A percentile compares a stretch with the other conserved stretches of the same genome.
phyloP scores from a whole-genome alignment of 2,329 filamentous ascomycete genomes.

The Emergomyces pasteurianus region DNA sequence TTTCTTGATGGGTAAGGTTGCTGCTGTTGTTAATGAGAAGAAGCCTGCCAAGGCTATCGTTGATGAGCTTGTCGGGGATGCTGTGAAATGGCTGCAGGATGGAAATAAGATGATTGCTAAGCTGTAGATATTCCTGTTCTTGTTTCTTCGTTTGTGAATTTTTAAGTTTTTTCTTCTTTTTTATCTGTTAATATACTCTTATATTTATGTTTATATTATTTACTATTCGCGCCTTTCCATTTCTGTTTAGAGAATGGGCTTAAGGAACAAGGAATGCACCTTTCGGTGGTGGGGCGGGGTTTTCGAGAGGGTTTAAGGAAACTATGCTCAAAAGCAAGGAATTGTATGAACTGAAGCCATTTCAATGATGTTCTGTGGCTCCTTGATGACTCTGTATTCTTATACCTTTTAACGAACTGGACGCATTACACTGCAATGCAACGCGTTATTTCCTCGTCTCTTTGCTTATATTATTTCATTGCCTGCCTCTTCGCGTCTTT shows the following conservation, averaged over 20 bases:
- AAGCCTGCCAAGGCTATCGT: constrained; percentile 85
- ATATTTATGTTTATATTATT: not conserved
- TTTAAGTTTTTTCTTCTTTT: not conserved
- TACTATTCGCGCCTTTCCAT: not conserved
- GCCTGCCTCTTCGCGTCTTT: too few species aligned
- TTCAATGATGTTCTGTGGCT: not conserved
- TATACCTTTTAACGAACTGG: too few species aligned
- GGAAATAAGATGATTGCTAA: constrained; percentile 58
- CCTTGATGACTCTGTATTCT: not conserved
- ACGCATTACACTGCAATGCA: not conserved
- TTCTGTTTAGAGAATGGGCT: not conserved
- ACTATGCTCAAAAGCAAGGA: not conserved
- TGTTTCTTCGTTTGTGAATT: not conserved
- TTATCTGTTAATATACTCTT: not conserved
- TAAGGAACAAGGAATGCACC: not conserved
- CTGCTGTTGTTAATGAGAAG: constrained; percentile 85
- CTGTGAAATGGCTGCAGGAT: constrained; percentile 56
- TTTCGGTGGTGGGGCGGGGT: not conserved
- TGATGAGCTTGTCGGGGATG: constrained; percentile 84
- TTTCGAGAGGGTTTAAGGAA: too few species aligned
- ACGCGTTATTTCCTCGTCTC: not conserved
- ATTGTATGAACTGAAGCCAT: not conserved
- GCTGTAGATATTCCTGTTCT: constrained; percentile 41
- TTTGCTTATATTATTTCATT: not conserved
- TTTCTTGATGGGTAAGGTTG: constrained; percentile 93